A percentile compares a stretch with the other conserved stretches of the same genome.
These are phyloP conservation scores for Neurospora africana DNA, from an alignment of 495 filamentous ascomycete species.

Conservation along the genomic window DNA sequence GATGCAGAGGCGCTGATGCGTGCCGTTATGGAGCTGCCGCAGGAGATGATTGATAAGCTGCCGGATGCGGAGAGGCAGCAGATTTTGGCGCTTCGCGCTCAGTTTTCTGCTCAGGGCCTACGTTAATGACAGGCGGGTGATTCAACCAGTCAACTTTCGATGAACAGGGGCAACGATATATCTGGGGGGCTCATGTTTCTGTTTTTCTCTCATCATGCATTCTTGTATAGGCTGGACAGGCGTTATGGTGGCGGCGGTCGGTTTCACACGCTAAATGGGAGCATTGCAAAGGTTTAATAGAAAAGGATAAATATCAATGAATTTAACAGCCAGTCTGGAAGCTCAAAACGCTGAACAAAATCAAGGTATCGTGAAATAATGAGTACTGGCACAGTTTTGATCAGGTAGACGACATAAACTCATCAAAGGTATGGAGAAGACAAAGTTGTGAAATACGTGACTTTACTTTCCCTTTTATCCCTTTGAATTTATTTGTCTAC, in stretches of 20 bases:
- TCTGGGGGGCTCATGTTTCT: not conserved
- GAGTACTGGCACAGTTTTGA: not conserved
- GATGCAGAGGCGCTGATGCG: constrained; percentile 59
- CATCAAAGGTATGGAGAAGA: not conserved
- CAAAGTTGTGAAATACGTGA: not conserved
- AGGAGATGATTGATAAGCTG: constrained; percentile 63
- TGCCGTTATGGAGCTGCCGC: constrained; percentile 65
- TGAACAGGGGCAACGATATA: not conserved
- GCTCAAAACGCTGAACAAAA: not conserved
- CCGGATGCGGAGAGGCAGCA: constrained; percentile 63
- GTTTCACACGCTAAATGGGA: not conserved
- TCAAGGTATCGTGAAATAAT: not conserved
- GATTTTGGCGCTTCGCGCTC: constrained; percentile 52
- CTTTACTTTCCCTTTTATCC: not conserved
- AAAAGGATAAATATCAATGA: not conserved
- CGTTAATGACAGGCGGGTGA: not conserved
- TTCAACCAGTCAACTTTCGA: not conserved
- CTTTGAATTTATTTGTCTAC: not conserved
- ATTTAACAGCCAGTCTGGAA: not conserved
- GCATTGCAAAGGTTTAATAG: not conserved
- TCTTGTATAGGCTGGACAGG: not conserved
- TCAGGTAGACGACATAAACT: not conserved
- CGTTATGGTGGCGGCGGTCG: not conserved
- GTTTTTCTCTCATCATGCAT: not conserved
- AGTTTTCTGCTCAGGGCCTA: constrained; percentile 9